phyloP scores from a whole-genome alignment of 2,329 filamentous ascomycete species.

The Penicillium verrucosum region DNA sequence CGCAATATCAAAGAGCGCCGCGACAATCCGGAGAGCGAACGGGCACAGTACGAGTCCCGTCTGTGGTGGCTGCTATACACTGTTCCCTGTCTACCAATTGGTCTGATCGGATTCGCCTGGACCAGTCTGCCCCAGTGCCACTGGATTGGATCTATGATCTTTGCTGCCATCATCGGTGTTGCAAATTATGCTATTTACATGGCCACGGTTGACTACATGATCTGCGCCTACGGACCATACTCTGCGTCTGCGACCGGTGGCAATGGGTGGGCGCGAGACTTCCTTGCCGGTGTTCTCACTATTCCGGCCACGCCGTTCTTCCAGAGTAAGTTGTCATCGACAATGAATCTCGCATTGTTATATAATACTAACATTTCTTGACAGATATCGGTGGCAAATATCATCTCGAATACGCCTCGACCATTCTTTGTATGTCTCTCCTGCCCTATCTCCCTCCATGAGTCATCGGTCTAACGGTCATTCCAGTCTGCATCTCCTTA shows the following conservation, averaged over 20 bases:
- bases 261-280: constrained; percentile 64
- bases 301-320: constrained; percentile 56
- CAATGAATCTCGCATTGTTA: not conserved
- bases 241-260: constrained; percentile 65
- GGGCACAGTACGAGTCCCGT: constrained; percentile 64
- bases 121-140: constrained; percentile 54
- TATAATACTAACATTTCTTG: constrained; percentile 5
- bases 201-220: constrained; percentile 66
- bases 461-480: not conserved
- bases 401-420: constrained; percentile 58
- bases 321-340: constrained; percentile 30
- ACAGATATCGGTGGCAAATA: constrained; percentile 54
- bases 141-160: constrained; percentile 63
- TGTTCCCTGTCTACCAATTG: constrained; percentile 58
- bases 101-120: constrained; percentile 63
- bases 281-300: constrained; percentile 62
- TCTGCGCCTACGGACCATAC: constrained; percentile 64
- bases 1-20: constrained; percentile 47
- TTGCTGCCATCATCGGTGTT: constrained; percentile 58
- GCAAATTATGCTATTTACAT: constrained; percentile 64
- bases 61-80: constrained; percentile 61
- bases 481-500: constrained; percentile 53
- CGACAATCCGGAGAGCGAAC: constrained; percentile 48
- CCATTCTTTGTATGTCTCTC: constrained; percentile 51
- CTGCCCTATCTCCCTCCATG: not conserved